A percentile compares a stretch with the other conserved stretches of the same genome.
Evolutionary conservation across 352 stramenopile species (phyloP).

Genomic region (Blastocystis hominis): DNA sequence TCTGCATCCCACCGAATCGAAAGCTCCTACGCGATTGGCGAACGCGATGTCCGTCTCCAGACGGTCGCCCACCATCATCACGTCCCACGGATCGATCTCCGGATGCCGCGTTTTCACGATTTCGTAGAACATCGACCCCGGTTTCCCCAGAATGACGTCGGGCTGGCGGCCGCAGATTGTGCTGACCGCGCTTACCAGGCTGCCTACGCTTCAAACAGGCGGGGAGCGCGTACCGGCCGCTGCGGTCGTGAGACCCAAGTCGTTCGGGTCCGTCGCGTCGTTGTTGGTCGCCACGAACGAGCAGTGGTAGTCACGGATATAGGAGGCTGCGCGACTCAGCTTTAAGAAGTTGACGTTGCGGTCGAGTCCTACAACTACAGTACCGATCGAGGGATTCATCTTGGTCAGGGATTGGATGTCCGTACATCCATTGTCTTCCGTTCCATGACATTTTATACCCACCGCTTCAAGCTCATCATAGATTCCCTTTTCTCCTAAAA

Average conservation of each 20-base stretch:
- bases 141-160: not conserved
- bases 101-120: not conserved
- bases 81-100: not conserved
- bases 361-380: slow-evolving; percentile 9
- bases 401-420: not conserved
- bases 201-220: not conserved
- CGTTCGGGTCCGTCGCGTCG: not conserved
- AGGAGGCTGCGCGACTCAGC: not conserved
- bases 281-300: not conserved
- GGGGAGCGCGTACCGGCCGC: not conserved
- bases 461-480: slow-evolving; percentile 22
- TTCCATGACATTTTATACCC: slow-evolving; percentile 18
- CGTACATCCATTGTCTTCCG: not conserved
- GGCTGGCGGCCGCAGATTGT: not conserved
- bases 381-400: not conserved
- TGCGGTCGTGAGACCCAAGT: not conserved
- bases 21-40: not conserved
- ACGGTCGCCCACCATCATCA: slow-evolving; percentile 1
- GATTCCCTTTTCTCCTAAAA: slow-evolving; percentile 11
- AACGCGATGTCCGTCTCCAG: slow-evolving; percentile 9
- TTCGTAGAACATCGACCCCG: not conserved
- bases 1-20: not conserved
- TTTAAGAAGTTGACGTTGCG: not conserved
- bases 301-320: slow-evolving; percentile 21
- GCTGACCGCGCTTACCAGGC: slow-evolving; percentile 5